Conservation (phyloP, 2,329 filamentous ascomycete genomes). For the Dactylellina cionopaga region DNA sequence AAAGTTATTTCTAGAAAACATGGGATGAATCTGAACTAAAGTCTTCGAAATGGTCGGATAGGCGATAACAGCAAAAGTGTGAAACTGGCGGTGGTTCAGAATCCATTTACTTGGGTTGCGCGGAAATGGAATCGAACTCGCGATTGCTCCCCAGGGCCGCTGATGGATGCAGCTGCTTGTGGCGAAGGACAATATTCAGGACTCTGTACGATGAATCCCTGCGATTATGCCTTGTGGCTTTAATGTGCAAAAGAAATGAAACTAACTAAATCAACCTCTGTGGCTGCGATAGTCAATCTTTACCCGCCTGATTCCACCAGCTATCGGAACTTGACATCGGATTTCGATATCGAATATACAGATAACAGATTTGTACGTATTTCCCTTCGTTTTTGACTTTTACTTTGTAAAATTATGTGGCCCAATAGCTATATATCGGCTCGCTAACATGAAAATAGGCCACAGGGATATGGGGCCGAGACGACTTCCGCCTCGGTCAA, state of each 20-base stretch:
- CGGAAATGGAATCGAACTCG: slow-evolving; percentile 12
- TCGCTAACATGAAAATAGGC: slow-evolving; percentile 14
- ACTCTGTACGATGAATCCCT: slow-evolving; percentile 11
- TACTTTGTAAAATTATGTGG: no score
- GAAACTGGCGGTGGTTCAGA: slow-evolving; percentile 21
- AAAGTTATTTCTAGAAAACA: not conserved
- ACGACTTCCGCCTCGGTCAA: slow-evolving; percentile 33
- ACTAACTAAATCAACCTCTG: not conserved
- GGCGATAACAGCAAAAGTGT: slow-evolving; percentile 13
- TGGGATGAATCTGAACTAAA: not conserved
- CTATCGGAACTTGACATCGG: slow-evolving; percentile 12
- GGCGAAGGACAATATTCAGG: slow-evolving; percentile 1
- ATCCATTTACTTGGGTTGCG: slow-evolving; percentile 25
- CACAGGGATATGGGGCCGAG: slow-evolving; percentile 13
- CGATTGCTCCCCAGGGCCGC: slow-evolving; percentile 13
- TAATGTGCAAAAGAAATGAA: no score
- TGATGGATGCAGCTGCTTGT: not conserved
- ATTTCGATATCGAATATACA: slow-evolving; percentile 4
- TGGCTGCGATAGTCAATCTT: slow-evolving; percentile 1
- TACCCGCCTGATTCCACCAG: slow-evolving; percentile 11
- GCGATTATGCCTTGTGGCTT: no score
- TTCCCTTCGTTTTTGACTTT: no score
- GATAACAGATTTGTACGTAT: slow-evolving; percentile 30
- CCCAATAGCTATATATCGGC: no score
- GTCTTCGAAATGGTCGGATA: not conserved